Conservation (phyloP, 2,329 filamentous ascomycete species). For the Ascochyta pisi region DNA sequence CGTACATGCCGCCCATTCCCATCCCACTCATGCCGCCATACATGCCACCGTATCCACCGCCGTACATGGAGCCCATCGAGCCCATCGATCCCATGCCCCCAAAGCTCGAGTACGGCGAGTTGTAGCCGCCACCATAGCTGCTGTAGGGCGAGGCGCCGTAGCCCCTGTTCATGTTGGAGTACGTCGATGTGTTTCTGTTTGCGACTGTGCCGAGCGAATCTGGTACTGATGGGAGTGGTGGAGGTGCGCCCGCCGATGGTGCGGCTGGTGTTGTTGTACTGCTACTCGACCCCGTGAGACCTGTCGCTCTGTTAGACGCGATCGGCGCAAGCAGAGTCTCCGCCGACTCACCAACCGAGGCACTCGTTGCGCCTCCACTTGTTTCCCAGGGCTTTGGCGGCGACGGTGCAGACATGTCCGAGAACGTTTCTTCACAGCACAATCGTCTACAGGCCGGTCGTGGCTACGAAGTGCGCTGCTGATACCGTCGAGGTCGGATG, state of each 20-base stretch:
- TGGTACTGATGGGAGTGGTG: constrained; percentile 81
- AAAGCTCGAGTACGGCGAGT: constrained; percentile 62
- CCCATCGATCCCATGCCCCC: constrained; percentile 53
- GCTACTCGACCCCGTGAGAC: constrained; percentile 42
- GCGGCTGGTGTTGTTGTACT: constrained; percentile 55
- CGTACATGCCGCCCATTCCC: constrained; percentile 54
- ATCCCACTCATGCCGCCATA: constrained; percentile 51
- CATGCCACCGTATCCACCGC: constrained; percentile 55
- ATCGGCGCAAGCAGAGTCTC: constrained; percentile 18
- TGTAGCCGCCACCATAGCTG: constrained; percentile 55
- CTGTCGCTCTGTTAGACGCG: constrained; percentile 38
- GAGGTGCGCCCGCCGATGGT: constrained; percentile 55
- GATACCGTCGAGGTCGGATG: constrained; percentile 21
- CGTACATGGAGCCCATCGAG: constrained; percentile 24
- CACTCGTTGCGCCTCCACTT: constrained; percentile 64
- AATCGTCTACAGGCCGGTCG: constrained; percentile 24
- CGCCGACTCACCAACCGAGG: constrained; percentile 47
- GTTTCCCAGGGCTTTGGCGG: constrained; percentile 98
- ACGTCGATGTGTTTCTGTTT: constrained; percentile 86
- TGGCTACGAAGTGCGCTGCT: constrained; percentile 19
- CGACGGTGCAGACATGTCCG: constrained; percentile 68
- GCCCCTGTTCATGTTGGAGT: constrained; percentile 70
- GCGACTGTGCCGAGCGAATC: constrained; percentile 78
- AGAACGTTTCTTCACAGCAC: constrained; percentile 31
- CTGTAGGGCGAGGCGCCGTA: constrained; percentile 57